Percentiles rank a stretch among this genome's conserved stretches.
Evolutionary conservation across 2,329 filamentous ascomycete species (phyloP).

Genomic region (Xylaria sp.): DNA sequence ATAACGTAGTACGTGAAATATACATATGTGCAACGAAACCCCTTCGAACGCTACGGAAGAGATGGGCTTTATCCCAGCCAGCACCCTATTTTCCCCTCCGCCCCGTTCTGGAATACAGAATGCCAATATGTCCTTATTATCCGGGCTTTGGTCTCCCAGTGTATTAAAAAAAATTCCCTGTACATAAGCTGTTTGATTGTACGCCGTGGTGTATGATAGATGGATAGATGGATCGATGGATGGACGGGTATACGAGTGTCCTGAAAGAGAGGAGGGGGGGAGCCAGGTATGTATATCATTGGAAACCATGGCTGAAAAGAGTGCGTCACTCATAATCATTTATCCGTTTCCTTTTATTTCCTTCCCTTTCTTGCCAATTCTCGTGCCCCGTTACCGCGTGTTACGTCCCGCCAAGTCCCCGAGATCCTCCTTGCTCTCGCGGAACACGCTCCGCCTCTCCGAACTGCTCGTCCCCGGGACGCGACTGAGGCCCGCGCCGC

Average conservation of each 20-base stretch:
- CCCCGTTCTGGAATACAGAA: background rate
- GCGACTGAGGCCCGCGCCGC: background rate
- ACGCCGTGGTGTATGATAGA: background rate
- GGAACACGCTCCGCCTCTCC: constrained; percentile 42
- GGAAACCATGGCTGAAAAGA: constrained; percentile 2
- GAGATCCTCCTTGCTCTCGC: constrained; percentile 42
- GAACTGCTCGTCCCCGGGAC: constrained; percentile 19
- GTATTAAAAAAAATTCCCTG: no score
- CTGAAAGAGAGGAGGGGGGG: constrained; percentile 1
- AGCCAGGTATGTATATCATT: background rate
- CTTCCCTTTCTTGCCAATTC: no score
- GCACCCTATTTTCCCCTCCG: background rate
- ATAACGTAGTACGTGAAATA: background rate
- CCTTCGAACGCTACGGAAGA: background rate
- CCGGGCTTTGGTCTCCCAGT: background rate
- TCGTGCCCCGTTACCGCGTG: constrained; percentile 22
- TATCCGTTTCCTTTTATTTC: background rate
- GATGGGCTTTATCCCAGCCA: background rate
- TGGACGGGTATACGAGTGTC: background rate
- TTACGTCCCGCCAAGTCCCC: constrained; percentile 24
- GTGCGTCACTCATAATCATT: constrained; percentile 1
- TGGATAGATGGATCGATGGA: no score
- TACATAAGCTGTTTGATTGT: background rate
- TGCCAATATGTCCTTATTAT: no score
- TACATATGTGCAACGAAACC: background rate